Base-by-base conservation (phyloP, 2,329 filamentous ascomycete genomes). In the Trichoderma atrobrunneum region DNA sequence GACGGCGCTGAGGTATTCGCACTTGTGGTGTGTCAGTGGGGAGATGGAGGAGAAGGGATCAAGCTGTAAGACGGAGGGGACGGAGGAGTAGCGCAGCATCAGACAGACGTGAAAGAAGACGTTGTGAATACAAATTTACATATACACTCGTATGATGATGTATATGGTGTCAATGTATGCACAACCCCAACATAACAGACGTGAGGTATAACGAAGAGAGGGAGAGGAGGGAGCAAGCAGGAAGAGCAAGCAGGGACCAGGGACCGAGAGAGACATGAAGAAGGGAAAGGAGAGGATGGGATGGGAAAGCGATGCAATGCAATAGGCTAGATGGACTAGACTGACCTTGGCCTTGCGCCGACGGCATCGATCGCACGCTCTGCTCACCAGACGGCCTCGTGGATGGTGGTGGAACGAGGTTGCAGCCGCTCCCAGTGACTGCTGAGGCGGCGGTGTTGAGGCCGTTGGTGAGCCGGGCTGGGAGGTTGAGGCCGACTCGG, bases 321-420 rank as follows among this genome's bases (percentile, higher is more conserved):
- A 34, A 39, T 39, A 39, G 36, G 36, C 36, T 39, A 18, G 36
- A 18, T 39, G 36, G 54, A 12, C 57, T 56, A 26, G 56, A 62
- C 74, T 70, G 59, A 80, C 80, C 77, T 79, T 81, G 34, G 79
- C 80, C 76, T 82, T 82, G 74, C 80, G 77, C 73, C 77, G 79
- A 26, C 80, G 79, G 59, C 80, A 82, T 5, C 80, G 79, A 73
- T 82, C 80, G 74, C 80, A 81, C 1, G 80, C 80, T 76, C 80
- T 75, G 61, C 74, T 77, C 36, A 75, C 74, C 43, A 73, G 60
- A 26, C 72, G 65, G 12, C 72, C 72, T 43, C 72, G 68, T 3
- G 72, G 69, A 24, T 71, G 68, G 62, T 73, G 62, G 39, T 67
- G 63, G 43, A 67, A 59, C 61, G 69, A 64, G 28, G 68, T 56